phyloP scores from a whole-genome alignment of 768 basidiomycete genomes.

The Psilocybe cubensis region DNA sequence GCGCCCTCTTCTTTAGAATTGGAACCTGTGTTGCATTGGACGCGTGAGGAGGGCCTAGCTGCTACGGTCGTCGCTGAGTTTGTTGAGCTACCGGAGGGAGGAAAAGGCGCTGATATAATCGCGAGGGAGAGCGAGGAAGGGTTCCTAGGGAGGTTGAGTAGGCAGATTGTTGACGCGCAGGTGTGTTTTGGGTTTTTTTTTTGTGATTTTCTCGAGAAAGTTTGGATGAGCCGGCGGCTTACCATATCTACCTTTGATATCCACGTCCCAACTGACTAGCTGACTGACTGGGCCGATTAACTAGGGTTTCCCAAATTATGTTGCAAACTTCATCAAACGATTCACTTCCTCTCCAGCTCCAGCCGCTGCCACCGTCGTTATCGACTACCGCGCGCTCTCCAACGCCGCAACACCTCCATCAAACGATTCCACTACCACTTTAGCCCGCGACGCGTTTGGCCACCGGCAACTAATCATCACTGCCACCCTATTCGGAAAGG shows the following conservation, averaged over 20 bases:
- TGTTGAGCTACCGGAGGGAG: slow-evolving; percentile 64
- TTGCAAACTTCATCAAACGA: slow-evolving; percentile 66
- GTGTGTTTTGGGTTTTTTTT: slow-evolving; percentile 32
- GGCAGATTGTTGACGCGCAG: slow-evolving; percentile 66
- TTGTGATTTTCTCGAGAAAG: neutral
- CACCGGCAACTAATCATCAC: slow-evolving; percentile 83
- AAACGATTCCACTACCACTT: slow-evolving; percentile 35
- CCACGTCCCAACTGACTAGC: too few relatives aligned
- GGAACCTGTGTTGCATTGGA: slow-evolving; percentile 60
- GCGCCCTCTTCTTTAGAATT: slow-evolving; percentile 32
- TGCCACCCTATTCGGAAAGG: slow-evolving; percentile 71
- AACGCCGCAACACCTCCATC: slow-evolving; percentile 20
- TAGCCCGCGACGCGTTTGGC: slow-evolving; percentile 79
- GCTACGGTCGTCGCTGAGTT: slow-evolving; percentile 66
- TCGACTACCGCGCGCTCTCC: slow-evolving; percentile 5
- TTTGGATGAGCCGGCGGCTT: neutral
- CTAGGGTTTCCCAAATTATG: slow-evolving; percentile 78
- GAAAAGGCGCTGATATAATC: slow-evolving; percentile 22
- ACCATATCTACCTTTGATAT: too few relatives aligned
- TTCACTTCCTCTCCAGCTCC: slow-evolving; percentile 46
- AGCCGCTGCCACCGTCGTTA: too few relatives aligned
- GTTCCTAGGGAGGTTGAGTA: slow-evolving; percentile 49
- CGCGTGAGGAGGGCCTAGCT: slow-evolving; percentile 79
- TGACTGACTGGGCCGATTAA: too few relatives aligned
- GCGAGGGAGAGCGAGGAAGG: slow-evolving; percentile 48